Evolutionary conservation across 192 early-diverging fungal species (phyloP).

Genomic region (Martensiomyces pterosporus): DNA sequence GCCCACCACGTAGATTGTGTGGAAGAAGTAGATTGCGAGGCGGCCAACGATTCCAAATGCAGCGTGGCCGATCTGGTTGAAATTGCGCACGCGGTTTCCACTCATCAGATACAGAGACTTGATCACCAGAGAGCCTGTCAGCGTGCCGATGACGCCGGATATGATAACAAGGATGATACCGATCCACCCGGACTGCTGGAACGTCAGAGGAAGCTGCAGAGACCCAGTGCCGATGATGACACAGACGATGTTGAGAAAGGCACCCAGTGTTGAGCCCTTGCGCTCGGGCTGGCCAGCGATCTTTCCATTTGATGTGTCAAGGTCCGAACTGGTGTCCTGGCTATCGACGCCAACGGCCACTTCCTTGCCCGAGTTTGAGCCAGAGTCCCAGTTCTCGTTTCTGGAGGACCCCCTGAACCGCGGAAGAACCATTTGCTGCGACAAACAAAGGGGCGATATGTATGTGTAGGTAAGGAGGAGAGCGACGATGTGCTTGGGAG

Average conservation of each 20-base stretch:
- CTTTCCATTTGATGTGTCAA: background rate
- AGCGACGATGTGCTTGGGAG: too few species aligned
- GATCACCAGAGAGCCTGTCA: constrained; percentile 68
- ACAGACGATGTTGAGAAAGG: constrained; percentile 60
- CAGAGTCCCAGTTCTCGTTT: background rate
- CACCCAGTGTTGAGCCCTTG: constrained; percentile 52
- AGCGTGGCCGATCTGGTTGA: constrained; percentile 62
- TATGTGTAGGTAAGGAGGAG: too few species aligned
- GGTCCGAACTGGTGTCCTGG: background rate
- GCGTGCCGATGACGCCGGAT: constrained; percentile 63
- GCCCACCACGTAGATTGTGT: constrained; percentile 63
- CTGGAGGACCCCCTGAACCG: background rate
- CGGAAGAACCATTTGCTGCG: background rate
- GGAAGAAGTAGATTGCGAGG: constrained; percentile 58
- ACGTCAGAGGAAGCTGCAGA: constrained; percentile 70
- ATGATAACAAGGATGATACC: constrained; percentile 60
- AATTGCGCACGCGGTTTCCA: constrained; percentile 48
- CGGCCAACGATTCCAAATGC: constrained; percentile 64
- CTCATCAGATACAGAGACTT: constrained; percentile 62
- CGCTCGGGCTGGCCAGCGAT: constrained; percentile 23
- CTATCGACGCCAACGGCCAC: background rate
- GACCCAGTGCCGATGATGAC: constrained; percentile 72
- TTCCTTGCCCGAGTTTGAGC: background rate
- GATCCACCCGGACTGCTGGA: constrained; percentile 72
- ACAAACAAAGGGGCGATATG: too few species aligned